Base-by-base conservation (phyloP, 768 basidiomycete genomes). In the Hygrocybe punicea region DNA sequence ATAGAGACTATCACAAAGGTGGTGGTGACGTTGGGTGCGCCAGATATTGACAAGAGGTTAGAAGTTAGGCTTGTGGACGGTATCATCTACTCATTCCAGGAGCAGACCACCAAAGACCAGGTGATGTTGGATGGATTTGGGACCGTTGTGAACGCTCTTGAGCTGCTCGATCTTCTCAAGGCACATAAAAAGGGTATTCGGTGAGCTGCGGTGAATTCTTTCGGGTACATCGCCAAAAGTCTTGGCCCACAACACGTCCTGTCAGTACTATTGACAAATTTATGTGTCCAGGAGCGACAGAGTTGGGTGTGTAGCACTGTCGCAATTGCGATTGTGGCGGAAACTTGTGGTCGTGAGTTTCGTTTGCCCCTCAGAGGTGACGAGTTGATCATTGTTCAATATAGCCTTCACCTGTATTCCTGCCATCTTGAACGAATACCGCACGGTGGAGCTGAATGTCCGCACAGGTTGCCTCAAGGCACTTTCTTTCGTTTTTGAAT, bases 1-100 rank as follows among this genome's bases (percentile, higher is more conserved):
- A 99, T 99, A 97, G 97, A 99, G 76, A 98, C 97, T 0, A 97
- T 98, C 63, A 98, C 93, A 19, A 96, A 97, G 71, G 97, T 99
- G 47, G 81, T 99, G 50, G 86, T 88, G 14, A 90, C 87, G 6
- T 84, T 96, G 1, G 95, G 97, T 51, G 95, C 96, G n/a, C 91
- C 96, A 0, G 96, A 98, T 67, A 90, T 98, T 50, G 97, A 98
- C 67, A 95, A 98, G 73, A 81, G 95, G 53, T 80, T 99, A 42
- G 96, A 99, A 73, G 85, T 95, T 29, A 83, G 91, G 55, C 83
- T 99, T 11, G 91, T 98, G 24, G 97, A 99, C 65, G 96, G 97
- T 36, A 98, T 99, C 75, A 98, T 98, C 73, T 98, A 96, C 69
- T 88, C 97, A 14, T 99, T 99, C 91, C 96, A 98, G 73, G 96